These are phyloP conservation scores for Fusarium chaquense DNA, from an alignment of 2,329 filamentous ascomycete species.

Conservation along the genomic window DNA sequence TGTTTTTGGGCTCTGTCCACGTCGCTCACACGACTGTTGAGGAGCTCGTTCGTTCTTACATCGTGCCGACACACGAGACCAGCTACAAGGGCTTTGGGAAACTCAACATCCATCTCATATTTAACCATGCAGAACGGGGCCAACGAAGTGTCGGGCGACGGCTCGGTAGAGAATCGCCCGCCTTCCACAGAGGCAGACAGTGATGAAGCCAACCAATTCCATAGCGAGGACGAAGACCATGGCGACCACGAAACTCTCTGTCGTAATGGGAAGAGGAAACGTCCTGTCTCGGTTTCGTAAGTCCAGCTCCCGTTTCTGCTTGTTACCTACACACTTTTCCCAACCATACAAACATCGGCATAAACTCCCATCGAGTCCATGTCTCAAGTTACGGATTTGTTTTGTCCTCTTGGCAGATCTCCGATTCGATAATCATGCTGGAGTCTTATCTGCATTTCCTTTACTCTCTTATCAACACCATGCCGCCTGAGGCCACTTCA, in stretches of 20 bases:
- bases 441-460: constrained; percentile 42
- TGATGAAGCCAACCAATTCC: constrained; percentile 55
- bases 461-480: constrained; percentile 35
- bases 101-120: constrained; percentile 23
- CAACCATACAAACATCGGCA: constrained; percentile 7
- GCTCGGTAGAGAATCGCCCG: constrained; percentile 51
- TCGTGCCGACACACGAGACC: constrained; percentile 33
- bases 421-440: constrained; percentile 32
- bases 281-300: constrained; percentile 71
- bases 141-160: constrained; percentile 43
- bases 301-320: constrained; percentile 28
- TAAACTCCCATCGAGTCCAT: constrained; percentile 10
- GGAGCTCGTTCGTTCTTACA: constrained; percentile 38
- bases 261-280: constrained; percentile 66
- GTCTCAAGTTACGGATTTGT: constrained; percentile 16
- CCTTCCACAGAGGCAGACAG: constrained; percentile 58
- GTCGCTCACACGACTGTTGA: constrained; percentile 21
- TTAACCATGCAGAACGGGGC: constrained; percentile 46
- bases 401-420: constrained; percentile 13
- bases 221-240: constrained; percentile 61
- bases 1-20: constrained; percentile 22
- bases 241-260: constrained; percentile 54
- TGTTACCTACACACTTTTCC: constrained; percentile 28
- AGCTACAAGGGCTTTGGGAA: constrained; percentile 29
- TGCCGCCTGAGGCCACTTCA: constrained; percentile 36